Evolutionary conservation across 1,284 basidiomycete genomes (phyloP).

Genomic region (Apiotrichum veenhuisii): DNA sequence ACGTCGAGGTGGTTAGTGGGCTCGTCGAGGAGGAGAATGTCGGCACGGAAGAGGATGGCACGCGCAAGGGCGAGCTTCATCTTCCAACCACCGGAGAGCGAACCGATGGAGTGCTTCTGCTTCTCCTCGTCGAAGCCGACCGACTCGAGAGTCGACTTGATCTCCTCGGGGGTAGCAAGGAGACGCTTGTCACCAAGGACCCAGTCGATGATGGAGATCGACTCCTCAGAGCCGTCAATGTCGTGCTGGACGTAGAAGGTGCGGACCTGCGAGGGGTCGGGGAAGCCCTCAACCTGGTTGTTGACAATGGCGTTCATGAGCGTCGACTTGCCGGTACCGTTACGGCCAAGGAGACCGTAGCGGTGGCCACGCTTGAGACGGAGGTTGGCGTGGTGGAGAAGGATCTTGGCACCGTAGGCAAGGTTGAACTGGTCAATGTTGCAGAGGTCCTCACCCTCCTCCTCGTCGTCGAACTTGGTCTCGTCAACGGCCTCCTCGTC

Average conservation of each 20-base stretch:
- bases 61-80: slow-evolving; percentile 99
- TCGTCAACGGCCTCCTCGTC: slow-evolving; percentile 72
- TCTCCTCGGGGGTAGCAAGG: slow-evolving; percentile 64
- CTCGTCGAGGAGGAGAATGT: slow-evolving; percentile 94
- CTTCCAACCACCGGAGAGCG: slow-evolving; percentile 99
- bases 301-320: slow-evolving; percentile 96
- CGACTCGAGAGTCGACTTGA: slow-evolving; percentile 73
- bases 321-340: slow-evolving; percentile 97
- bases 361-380: slow-evolving; percentile 98
- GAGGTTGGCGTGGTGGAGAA: slow-evolving; percentile 91
- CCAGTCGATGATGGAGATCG: slow-evolving; percentile 85
- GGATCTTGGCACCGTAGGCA: slow-evolving; percentile 98
- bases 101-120: slow-evolving; percentile 79
- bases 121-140: slow-evolving; percentile 89
- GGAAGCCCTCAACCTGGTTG: slow-evolving; percentile 97
- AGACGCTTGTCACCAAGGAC: slow-evolving; percentile 84
- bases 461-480: slow-evolving; percentile 78
- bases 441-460: slow-evolving; percentile 96
- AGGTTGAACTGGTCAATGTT: slow-evolving; percentile 85
- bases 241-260: slow-evolving; percentile 99
- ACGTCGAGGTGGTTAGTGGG: slow-evolving; percentile 98
- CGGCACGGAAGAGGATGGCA: slow-evolving; percentile 98
- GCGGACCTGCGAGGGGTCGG: slow-evolving; percentile 77
- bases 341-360: slow-evolving; percentile 96
- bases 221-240: slow-evolving; percentile 91